These are phyloP conservation scores for Starmerella kuoi DNA, from an alignment of 805 yeast genomes.

Conservation along the genomic window DNA sequence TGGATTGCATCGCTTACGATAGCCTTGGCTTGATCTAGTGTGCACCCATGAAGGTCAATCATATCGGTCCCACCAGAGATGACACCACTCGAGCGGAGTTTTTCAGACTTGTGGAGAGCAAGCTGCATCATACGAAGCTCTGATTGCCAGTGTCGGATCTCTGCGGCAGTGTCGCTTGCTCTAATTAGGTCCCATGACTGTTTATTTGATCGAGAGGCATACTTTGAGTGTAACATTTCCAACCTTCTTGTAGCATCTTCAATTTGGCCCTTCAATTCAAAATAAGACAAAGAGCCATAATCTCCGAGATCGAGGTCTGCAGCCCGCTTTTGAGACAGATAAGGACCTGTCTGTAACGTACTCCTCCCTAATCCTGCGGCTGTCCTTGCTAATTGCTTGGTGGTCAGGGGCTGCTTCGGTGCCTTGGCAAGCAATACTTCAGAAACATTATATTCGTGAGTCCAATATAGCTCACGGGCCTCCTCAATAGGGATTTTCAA, in stretches of 20 bases:
- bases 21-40: conserved; percentile 12
- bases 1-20: conserved; percentile 5
- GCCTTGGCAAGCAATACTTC: conserved; percentile 4
- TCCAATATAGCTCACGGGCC: conserved; percentile 13
- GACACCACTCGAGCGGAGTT: neutral
- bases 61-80: neutral
- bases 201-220: neutral
- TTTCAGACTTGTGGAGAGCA: conserved; percentile 3
- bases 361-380: neutral
- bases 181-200: neutral
- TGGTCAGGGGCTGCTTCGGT: conserved; percentile 2
- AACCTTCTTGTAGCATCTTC: neutral
- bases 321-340: neutral
- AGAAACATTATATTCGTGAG: conserved; percentile 5
- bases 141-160: neutral
- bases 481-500: neutral
- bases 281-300: neutral
- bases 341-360: neutral
- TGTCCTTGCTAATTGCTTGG: neutral
- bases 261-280: conserved; percentile 1
- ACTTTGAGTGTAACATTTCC: neutral
- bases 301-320: neutral
- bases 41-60: conserved; percentile 17
- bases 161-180: conserved; percentile 1
- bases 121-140: conserved; percentile 5